These are phyloP conservation scores for Argentina anserina DNA, from an alignment of 306 rosid species.

Conservation along the genomic window DNA sequence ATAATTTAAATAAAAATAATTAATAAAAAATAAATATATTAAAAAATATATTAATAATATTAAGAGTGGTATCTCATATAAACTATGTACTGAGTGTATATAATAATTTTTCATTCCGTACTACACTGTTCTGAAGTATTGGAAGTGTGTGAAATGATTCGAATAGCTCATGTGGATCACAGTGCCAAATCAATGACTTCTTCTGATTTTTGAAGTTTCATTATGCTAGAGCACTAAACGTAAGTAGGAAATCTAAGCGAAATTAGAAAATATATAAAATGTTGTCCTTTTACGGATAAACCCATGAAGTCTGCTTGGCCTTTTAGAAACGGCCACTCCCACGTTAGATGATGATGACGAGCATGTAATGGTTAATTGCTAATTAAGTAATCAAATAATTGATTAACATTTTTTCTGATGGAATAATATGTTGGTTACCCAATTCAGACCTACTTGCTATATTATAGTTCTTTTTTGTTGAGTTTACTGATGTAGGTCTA, in stretches of 20 bases:
- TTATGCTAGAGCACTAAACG: not conserved
- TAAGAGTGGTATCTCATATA: too few species aligned
- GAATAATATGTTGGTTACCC: conserved; percentile 14
- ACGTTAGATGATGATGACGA: conserved; percentile 21
- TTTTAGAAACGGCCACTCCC: not conserved
- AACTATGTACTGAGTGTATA: too few species aligned
- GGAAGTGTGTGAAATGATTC: too few species aligned
- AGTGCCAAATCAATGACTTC: rapidly evolving
- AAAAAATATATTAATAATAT: too few species aligned
- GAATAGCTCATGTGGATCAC: too few species aligned
- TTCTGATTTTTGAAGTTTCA: not conserved
- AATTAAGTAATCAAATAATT: not conserved
- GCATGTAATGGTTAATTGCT: not conserved
- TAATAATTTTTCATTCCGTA: too few species aligned
- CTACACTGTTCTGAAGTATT: too few species aligned
- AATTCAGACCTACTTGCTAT: not conserved
- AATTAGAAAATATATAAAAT: not conserved
- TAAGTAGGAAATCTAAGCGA: not conserved
- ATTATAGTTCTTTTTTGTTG: not conserved
- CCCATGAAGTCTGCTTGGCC: not conserved
- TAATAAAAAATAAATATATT: too few species aligned
- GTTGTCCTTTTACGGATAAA: not conserved
- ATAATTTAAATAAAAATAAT: too few species aligned
- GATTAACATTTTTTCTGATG: not conserved
- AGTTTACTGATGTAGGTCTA: not conserved